Evolutionary conservation across 1,284 basidiomycete species (phyloP).

Genomic region (Cystobasidium pallidum): DNA sequence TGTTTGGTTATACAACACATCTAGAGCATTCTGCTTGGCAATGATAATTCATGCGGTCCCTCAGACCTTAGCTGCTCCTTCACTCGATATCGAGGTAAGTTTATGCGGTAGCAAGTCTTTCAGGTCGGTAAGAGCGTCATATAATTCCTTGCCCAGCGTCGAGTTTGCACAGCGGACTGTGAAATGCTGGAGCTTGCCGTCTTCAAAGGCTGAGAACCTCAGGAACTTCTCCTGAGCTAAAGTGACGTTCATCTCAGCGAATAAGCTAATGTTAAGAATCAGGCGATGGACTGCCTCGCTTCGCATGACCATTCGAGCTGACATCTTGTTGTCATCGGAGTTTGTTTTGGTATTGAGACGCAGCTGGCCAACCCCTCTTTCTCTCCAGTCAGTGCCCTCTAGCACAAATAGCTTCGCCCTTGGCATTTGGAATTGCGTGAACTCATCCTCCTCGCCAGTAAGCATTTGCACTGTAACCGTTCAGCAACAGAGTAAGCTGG

Average conservation of each 20-base stretch:
- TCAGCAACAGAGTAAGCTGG: neutral
- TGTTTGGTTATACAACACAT: neutral
- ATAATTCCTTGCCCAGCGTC: conserved; percentile 30
- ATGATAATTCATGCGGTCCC: neutral
- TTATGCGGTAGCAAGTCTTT: conserved; percentile 22
- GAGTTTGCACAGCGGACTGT: conserved; percentile 32
- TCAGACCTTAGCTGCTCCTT: neutral
- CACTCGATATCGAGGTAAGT: neutral
- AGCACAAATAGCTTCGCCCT: conserved; percentile 51
- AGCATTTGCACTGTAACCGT: conserved; percentile 23
- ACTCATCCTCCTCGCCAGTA: conserved; percentile 53
- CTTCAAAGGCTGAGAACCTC: conserved; percentile 50
- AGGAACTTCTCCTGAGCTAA: conserved; percentile 52
- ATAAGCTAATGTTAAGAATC: conserved; percentile 51
- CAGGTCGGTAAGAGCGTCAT: conserved; percentile 27
- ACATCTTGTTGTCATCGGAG: conserved; percentile 29
- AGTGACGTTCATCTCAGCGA: conserved; percentile 50
- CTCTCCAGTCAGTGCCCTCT: conserved; percentile 49
- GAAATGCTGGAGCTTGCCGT: conserved; percentile 43
- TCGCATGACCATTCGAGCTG: conserved; percentile 51
- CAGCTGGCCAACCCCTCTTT: conserved; percentile 51
- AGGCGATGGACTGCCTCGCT: conserved; percentile 53
- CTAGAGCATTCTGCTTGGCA: neutral
- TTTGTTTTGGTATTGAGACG: conserved; percentile 47
- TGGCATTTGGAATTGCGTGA: conserved; percentile 47